Evolutionary conservation across 257 asterid species (phyloP), one percentile per base, ranked within the genome.

Genomic region (Nemophila menziesii): DNA sequence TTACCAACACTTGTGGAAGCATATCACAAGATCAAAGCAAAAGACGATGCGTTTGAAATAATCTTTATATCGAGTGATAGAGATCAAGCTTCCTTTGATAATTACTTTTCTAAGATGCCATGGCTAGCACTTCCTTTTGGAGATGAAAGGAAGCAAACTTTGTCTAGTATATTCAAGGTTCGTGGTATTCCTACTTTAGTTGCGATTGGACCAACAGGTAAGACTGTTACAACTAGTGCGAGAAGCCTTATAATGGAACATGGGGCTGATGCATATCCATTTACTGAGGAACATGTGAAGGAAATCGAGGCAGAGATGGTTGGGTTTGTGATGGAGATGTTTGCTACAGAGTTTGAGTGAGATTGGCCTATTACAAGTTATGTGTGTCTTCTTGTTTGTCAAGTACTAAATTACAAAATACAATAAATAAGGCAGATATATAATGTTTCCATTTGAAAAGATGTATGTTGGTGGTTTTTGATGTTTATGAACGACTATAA

Each of bases 61-160:
- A 51, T 84, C 49, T 89, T 89, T 77, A 58, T 78, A 50, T 80
- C 93, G 4, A 78, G 87, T 14, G 95, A 84, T 75, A 39, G 64
- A 19, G 84, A 80, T 40, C 80, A 78, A 21, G 10, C 57, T 22
- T 68, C 93, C 5, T 80, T 78, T 40, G 73, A 78, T 33, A 79
- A 73, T 16, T 89, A 63, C 62, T 84, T 80, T 60, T 65, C 87
- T 1, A 48, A 33, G 33, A 84, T 89, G 95, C 94, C 87, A 24
- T 76, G 94, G 94, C 72, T 84, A 23, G 92, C 93, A 8, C 54
- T 89, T 29, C 94, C 92, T 0, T 76, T 70, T 29, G 87, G 87
- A 0, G 78, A 76, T 38, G 43, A 44, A 29, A 65, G 95, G 49
- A 78, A 78, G 55, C 47, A 51, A 48, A 56, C 74, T 0, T 46